Evolutionary conservation across 2,329 filamentous ascomycete genomes (phyloP).

Genomic region (Capronia coronata): DNA sequence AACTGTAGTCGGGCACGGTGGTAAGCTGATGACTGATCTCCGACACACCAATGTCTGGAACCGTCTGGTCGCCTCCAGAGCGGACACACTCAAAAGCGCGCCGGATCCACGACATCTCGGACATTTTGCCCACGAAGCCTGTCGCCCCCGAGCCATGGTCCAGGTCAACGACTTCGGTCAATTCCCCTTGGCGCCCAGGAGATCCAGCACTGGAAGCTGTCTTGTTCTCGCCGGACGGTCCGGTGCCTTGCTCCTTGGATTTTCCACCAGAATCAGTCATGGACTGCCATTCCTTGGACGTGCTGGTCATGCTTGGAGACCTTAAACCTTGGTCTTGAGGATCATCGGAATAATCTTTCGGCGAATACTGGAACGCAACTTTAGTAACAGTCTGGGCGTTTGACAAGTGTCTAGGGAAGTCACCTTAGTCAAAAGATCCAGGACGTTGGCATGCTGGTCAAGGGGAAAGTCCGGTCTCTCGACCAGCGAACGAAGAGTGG

Average conservation of each 20-base stretch:
- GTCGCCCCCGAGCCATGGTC: constrained; percentile 16
- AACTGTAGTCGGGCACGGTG: constrained; percentile 11
- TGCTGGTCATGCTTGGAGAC: constrained; percentile 2
- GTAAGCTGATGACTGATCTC: constrained; percentile 9
- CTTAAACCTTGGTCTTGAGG: constrained; percentile 4
- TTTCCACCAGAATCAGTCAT: neutral
- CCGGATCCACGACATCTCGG: constrained; percentile 25
- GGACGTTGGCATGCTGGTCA: constrained; percentile 13
- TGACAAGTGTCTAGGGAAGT: too few relatives aligned
- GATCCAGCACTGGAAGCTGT: constrained; percentile 16
- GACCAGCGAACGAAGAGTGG: constrained; percentile 12
- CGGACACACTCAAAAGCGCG: constrained; percentile 13
- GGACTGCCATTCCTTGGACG: neutral
- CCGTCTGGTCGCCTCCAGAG: neutral
- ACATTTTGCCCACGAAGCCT: constrained; percentile 24
- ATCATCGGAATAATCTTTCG: constrained; percentile 4
- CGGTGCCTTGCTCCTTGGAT: neutral
- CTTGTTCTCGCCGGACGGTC: constrained; percentile 4
- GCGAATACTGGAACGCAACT: constrained; percentile 6
- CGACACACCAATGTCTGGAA: neutral
- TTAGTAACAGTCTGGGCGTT: too few relatives aligned
- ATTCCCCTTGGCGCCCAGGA: constrained; percentile 15
- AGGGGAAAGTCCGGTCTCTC: constrained; percentile 12
- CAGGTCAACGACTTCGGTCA: constrained; percentile 14
- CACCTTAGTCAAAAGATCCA: constrained; percentile 21